Base-by-base conservation (phyloP, 2,329 filamentous ascomycete genomes). In the Macrophomina phaseolina region DNA sequence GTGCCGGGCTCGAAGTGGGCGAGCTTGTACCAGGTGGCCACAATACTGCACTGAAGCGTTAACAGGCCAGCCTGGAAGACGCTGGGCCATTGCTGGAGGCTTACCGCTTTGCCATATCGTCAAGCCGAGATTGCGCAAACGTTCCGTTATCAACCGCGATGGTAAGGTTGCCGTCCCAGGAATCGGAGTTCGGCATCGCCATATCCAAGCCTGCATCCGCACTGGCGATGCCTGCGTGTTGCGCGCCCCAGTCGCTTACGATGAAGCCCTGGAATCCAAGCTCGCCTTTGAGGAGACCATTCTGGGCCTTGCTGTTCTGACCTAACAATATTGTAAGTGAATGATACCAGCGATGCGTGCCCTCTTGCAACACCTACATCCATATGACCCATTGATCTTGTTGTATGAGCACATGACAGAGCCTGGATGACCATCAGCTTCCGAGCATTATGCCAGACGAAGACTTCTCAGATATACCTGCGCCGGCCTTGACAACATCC, bases 251-350 rank as follows among this genome's bases (percentile, higher is more conserved):
- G 76, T 96, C 92, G 18, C 86, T 77, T 71, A 79, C 72, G 67
- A 94, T 85, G 72, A 92, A 92, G 0, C 91, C 91, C 70, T 93
- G 90, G 80, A 94, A 94, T 48, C 91, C 91, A 1, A 94, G 83
- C 78, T 95, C 91, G 36, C 86, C 85, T 80, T 95, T 95, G 71
- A 95, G 82, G 2, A 95, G 79, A 49, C 89, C 87, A 74, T 95
- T 95, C 70, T 92, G 80, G 8, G 90, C 79, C 73, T 91, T 89
- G 42, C 89, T 91, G 81, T 94, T 95, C 67, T 81, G 74, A 72
- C 82, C 78, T 9, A 67, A 68, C 60, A 77, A 75, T n/a, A 9
- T 18, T 9, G 55, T 58, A 11, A 45, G 55, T 28, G 7, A 68
- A 61, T 12, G 4, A 16, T 14, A 53, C n/a, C 18, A 45, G 16